These are phyloP conservation scores for Puccinia hordei DNA, from an alignment of 1,284 basidiomycete species.

Conservation along the genomic window DNA sequence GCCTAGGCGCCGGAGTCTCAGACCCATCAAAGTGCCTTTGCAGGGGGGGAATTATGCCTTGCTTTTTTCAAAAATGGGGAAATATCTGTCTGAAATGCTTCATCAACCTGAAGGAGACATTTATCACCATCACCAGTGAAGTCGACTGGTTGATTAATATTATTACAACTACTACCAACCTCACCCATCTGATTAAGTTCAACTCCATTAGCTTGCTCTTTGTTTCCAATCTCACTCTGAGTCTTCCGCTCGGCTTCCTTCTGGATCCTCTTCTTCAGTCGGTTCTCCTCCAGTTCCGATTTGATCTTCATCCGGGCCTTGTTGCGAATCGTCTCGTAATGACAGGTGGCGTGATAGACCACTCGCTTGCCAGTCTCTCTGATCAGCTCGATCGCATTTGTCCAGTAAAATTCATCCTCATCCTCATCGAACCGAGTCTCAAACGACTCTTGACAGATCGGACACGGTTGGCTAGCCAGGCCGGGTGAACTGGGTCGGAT, in stretches of 20 bases:
- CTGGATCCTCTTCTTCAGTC: slow-evolving; percentile 17
- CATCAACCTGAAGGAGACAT: slow-evolving; percentile 26
- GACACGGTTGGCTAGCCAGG: slow-evolving; percentile 44
- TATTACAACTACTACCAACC: slow-evolving; percentile 6
- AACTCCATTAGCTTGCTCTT: slow-evolving; percentile 8
- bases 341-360: slow-evolving; percentile 47
- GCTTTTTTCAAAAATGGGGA: too few relatives aligned
- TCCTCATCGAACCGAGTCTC: slow-evolving; percentile 50
- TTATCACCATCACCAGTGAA: slow-evolving; percentile 1
- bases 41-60: too few relatives aligned
- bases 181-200: neutral
- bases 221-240: neutral
- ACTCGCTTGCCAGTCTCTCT: slow-evolving; percentile 4
- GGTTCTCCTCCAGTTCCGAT: slow-evolving; percentile 27
- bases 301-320: slow-evolving; percentile 41
- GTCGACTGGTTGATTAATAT: neutral
- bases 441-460: slow-evolving; percentile 48
- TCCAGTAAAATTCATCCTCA: slow-evolving; percentile 49
- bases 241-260: slow-evolving; percentile 14
- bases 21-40: too few relatives aligned
- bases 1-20: too few relatives aligned
- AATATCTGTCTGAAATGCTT: neutral
- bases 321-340: slow-evolving; percentile 47
- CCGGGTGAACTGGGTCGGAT: slow-evolving; percentile 38
- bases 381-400: slow-evolving; percentile 37